Conservation (phyloP, 352 stramenopile genomes). For the Pythium chondricola region DNA sequence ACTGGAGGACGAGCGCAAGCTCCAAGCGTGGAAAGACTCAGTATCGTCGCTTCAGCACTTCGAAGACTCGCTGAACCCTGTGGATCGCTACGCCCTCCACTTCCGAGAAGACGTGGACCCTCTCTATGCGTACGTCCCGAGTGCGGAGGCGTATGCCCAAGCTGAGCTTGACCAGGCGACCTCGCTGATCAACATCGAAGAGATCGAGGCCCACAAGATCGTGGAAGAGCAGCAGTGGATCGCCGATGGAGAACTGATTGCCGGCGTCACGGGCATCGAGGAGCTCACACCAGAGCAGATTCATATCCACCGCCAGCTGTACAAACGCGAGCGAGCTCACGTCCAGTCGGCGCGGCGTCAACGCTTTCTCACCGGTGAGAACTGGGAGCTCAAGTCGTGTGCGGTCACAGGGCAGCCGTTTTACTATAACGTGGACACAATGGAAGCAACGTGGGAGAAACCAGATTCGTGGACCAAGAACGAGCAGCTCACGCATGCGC, state of each 20-base stretch:
- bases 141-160: slow-evolving; percentile 63
- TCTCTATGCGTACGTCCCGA: slow-evolving; percentile 70
- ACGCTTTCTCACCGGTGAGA: slow-evolving; percentile 47
- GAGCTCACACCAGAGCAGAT: neutral
- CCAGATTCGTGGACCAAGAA: slow-evolving; percentile 86
- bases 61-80: slow-evolving; percentile 88
- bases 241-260: slow-evolving; percentile 63
- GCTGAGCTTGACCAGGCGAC: slow-evolving; percentile 14
- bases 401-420: slow-evolving; percentile 75
- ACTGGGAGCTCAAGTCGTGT: slow-evolving; percentile 60
- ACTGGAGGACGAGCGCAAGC: slow-evolving; percentile 90
- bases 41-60: slow-evolving; percentile 81
- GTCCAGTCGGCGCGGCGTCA: slow-evolving; percentile 49
- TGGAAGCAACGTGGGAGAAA: slow-evolving; percentile 92
- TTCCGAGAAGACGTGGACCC: slow-evolving; percentile 91
- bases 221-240: slow-evolving; percentile 54
- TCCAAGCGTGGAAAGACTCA: slow-evolving; percentile 82
- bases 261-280: slow-evolving; percentile 30
- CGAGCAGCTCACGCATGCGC: slow-evolving; percentile 72
- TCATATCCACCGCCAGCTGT: slow-evolving; percentile 40
- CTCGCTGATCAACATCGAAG: slow-evolving; percentile 44
- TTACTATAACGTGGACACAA: slow-evolving; percentile 92
- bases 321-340: slow-evolving; percentile 51
- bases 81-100: slow-evolving; percentile 92
- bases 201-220: slow-evolving; percentile 56